phyloP scores from a whole-genome alignment of 2,329 filamentous ascomycete genomes.

The Neocucurbitaria cava region DNA sequence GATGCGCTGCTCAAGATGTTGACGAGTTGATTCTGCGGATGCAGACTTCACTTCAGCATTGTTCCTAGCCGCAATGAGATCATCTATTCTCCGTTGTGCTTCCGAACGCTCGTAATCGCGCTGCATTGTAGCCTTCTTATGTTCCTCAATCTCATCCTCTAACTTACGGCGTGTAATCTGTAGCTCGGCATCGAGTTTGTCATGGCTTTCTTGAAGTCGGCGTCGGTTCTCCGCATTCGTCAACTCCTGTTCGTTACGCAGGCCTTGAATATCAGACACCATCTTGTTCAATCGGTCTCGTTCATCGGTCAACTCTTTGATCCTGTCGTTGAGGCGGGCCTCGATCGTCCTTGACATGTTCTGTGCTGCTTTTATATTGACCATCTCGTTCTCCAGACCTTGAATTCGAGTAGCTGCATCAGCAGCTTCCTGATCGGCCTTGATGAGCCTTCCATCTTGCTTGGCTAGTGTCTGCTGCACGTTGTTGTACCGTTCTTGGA shows the following conservation, averaged over 20 bases:
- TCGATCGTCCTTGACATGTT: constrained; percentile 94
- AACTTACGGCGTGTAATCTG: constrained; percentile 81
- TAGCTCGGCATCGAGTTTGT: constrained; percentile 80
- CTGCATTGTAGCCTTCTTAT: constrained; percentile 79
- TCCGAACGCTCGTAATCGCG: constrained; percentile 92
- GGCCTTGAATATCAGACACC: constrained; percentile 81
- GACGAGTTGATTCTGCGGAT: constrained; percentile 82
- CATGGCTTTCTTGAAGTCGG: constrained; percentile 78
- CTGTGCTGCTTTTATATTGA: constrained; percentile 94
- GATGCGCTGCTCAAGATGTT: constrained; percentile 87
- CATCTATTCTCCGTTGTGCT: constrained; percentile 88
- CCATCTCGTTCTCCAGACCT: constrained; percentile 86
- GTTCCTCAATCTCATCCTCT: constrained; percentile 81
- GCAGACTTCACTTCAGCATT: constrained; percentile 86
- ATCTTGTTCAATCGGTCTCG: constrained; percentile 82
- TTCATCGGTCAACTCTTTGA: constrained; percentile 83
- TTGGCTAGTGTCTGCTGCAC: constrained; percentile 85
- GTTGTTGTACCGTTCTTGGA: constrained; percentile 80
- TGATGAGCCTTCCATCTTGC: constrained; percentile 88
- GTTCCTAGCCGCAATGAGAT: constrained; percentile 80
- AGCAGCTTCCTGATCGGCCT: constrained; percentile 90
- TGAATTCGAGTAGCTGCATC: constrained; percentile 83
- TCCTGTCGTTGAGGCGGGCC: constrained; percentile 84
- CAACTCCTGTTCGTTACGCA: constrained; percentile 91
- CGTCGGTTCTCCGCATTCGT: constrained; percentile 82